These are phyloP conservation scores for Colletotrichum tabaci DNA, from an alignment of 2,329 filamentous ascomycete species.

Conservation along the genomic window DNA sequence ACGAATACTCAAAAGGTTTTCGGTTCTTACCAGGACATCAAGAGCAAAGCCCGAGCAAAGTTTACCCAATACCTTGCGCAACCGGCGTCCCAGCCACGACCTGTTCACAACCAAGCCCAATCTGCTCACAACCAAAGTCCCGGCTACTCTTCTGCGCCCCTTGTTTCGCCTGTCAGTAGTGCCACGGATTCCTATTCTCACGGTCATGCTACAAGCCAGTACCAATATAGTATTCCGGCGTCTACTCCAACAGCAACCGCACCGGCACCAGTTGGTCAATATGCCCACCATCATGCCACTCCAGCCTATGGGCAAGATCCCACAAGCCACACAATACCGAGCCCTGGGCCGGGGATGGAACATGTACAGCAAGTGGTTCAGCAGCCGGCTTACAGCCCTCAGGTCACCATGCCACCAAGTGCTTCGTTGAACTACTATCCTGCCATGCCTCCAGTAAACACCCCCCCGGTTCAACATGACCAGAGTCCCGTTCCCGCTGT, in stretches of 20 bases:
- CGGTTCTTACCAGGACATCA: constrained; percentile 16
- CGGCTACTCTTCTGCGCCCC: not conserved
- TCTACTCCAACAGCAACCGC: no score
- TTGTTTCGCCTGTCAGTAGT: not conserved
- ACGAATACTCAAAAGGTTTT: constrained; percentile 16
- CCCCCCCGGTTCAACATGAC: not conserved
- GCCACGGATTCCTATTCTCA: no score
- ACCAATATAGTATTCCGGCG: not conserved
- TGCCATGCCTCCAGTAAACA: not conserved
- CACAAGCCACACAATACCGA: not conserved
- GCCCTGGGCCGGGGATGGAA: not conserved
- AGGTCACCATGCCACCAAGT: not conserved
- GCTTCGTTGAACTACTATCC: not conserved
- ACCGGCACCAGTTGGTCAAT: not conserved
- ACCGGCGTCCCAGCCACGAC: not conserved
- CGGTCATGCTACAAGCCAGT: not conserved
- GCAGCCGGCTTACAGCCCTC: not conserved
- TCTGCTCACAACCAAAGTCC: not conserved
- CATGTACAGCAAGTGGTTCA: not conserved
- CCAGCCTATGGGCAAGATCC: not conserved
- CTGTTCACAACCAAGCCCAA: not conserved
- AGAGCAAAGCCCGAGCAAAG: constrained; percentile 5
- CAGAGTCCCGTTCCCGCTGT: not conserved
- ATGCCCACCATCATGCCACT: not conserved
- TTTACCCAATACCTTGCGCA: constrained; percentile 19